Evolutionary conservation across 1,284 basidiomycete species (phyloP).

Genomic region (Irpex rosettiformis): DNA sequence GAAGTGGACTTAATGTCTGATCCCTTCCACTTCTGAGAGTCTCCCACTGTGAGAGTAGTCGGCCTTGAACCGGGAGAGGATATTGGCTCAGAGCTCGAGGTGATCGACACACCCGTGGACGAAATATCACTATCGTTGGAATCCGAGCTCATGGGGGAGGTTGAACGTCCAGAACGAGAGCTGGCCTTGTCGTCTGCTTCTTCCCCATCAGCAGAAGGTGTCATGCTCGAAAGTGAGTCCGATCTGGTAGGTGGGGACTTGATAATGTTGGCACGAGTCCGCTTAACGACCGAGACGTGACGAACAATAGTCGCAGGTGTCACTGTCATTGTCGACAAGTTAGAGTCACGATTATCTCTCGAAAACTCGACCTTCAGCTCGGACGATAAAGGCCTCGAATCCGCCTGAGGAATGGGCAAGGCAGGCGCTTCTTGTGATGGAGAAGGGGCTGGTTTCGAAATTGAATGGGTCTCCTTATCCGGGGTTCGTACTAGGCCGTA

Average conservation of each 20-base stretch:
- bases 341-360: constrained; percentile 30
- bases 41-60: constrained; percentile 18
- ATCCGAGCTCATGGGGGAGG: constrained; percentile 25
- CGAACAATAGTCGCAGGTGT: constrained; percentile 30
- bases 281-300: constrained; percentile 25
- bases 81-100: constrained; percentile 18
- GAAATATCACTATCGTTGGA: constrained; percentile 27
- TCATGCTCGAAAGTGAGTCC: constrained; percentile 11
- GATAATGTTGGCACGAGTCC: constrained; percentile 27
- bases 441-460: neutral
- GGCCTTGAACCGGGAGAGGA: constrained; percentile 21
- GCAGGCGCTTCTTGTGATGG: constrained; percentile 1
- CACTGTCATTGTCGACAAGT: constrained; percentile 31
- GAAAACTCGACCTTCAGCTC: constrained; percentile 19
- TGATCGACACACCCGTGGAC: constrained; percentile 19
- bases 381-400: constrained; percentile 1
- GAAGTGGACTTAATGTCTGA: constrained; percentile 12
- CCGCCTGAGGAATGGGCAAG: constrained; percentile 7
- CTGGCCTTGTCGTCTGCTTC: constrained; percentile 9
- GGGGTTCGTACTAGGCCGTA: constrained; percentile 21
- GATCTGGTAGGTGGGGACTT: constrained; percentile 21
- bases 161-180: constrained; percentile 16
- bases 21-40: constrained; percentile 19
- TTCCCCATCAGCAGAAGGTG: constrained; percentile 12
- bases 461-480: neutral